Conservation (phyloP, 768 basidiomycete genomes). For the Pulveroboletus sp. region DNA sequence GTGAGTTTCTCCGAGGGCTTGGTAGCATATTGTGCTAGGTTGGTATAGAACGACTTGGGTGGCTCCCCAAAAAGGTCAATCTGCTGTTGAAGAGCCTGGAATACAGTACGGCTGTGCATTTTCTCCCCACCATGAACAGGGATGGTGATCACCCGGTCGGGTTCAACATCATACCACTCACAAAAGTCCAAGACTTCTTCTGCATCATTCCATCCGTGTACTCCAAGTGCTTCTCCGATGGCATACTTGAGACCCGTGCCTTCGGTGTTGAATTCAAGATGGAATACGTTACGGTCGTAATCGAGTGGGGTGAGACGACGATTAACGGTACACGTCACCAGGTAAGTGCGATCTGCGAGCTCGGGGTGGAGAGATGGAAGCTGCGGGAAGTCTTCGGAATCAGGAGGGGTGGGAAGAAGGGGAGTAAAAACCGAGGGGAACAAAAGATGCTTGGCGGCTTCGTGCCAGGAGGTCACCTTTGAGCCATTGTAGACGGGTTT, state of each 20-base stretch:
- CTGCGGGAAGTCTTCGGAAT: constrained; percentile 45
- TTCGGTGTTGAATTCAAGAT: constrained; percentile 89
- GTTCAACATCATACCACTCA: constrained; percentile 85
- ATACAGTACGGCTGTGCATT: constrained; percentile 88
- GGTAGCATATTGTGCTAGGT: constrained; percentile 74
- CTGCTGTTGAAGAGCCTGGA: constrained; percentile 95
- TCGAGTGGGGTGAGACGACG: constrained; percentile 89
- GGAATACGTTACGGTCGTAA: constrained; percentile 98
- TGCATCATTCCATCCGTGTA: constrained; percentile 97
- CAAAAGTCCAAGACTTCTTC: constrained; percentile 87
- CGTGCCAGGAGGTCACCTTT: constrained; percentile 69
- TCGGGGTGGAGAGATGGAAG: constrained; percentile 81
- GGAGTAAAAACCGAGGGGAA: constrained; percentile 80
- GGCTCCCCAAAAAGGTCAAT: constrained; percentile 95
- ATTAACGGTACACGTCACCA: constrained; percentile 92
- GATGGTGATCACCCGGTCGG: constrained; percentile 73
- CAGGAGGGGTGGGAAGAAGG: constrained; percentile 30
- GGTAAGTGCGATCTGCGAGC: constrained; percentile 81
- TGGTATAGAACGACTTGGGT: constrained; percentile 91
- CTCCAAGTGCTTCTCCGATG: constrained; percentile 93
- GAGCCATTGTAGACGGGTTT: constrained; percentile 59
- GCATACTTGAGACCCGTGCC: constrained; percentile 93
- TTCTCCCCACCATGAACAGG: constrained; percentile 61
- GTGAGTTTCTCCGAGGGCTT: constrained; percentile 67
- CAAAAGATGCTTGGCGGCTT: constrained; percentile 81